phyloP scores from a whole-genome alignment of 108 stramenopile genomes.

The Cyclotella atomus region DNA sequence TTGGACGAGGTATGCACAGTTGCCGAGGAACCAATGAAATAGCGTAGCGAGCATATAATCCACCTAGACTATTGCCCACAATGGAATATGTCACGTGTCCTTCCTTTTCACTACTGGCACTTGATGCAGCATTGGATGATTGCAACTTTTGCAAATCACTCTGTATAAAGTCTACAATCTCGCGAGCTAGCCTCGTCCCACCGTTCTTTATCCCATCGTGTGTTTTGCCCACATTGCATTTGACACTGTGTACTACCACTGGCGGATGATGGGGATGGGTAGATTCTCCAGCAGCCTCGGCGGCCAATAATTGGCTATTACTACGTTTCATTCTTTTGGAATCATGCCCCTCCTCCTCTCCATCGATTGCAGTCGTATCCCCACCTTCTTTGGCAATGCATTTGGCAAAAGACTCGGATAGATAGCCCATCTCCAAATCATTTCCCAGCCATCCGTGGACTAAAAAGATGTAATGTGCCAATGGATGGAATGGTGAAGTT shows the following conservation, averaged over 20 bases:
- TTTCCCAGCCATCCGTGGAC: constrained; percentile 89
- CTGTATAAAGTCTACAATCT: constrained; percentile 64
- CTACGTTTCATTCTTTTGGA: constrained; percentile 33
- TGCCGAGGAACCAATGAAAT: constrained; percentile 56
- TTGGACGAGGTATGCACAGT: constrained; percentile 44
- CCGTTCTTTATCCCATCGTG: constrained; percentile 80
- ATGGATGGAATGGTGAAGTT: constrained; percentile 12
- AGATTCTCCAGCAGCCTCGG: neutral
- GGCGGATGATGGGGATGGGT: neutral
- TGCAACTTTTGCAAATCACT: constrained; percentile 50
- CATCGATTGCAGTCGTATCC: neutral
- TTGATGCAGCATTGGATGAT: too few species aligned
- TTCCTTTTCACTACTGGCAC: too few species aligned
- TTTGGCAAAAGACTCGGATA: constrained; percentile 50
- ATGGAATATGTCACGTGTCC: constrained; percentile 72
- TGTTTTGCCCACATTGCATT: constrained; percentile 82
- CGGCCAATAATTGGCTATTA: neutral
- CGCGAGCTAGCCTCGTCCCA: constrained; percentile 76
- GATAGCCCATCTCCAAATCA: constrained; percentile 73
- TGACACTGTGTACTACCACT: constrained; percentile 65
- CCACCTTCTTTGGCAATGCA: constrained; percentile 8
- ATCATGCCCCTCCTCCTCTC: too few species aligned
- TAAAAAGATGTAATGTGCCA: constrained; percentile 72
- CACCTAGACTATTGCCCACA: constrained; percentile 87
- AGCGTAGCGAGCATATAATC: constrained; percentile 83